phyloP scores from a whole-genome alignment of 352 stramenopile species.

The Phytophthora cactorum region DNA sequence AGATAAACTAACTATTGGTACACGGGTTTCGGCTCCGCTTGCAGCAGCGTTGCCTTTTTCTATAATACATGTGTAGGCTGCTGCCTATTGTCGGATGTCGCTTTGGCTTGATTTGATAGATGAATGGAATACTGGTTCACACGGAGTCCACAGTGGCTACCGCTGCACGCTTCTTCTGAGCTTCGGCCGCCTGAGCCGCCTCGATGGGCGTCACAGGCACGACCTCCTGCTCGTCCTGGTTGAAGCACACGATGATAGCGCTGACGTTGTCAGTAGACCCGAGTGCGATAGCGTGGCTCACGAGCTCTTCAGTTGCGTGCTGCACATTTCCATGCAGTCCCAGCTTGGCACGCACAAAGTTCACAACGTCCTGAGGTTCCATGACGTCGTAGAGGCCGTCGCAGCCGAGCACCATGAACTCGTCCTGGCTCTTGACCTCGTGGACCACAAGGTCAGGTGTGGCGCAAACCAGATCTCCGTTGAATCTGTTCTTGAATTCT shows the following conservation, averaged over 20 bases:
- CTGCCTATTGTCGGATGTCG: slow-evolving; percentile 21
- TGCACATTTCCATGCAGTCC: slow-evolving; percentile 74
- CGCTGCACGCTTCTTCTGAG: slow-evolving; percentile 36
- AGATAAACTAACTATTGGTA: slow-evolving; percentile 46
- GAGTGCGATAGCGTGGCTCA: slow-evolving; percentile 81
- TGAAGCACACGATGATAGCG: slow-evolving; percentile 80
- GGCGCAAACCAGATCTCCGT: slow-evolving; percentile 80
- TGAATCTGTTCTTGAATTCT: slow-evolving; percentile 83
- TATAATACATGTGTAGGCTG: slow-evolving; percentile 46
- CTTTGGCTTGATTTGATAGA: slow-evolving; percentile 17
- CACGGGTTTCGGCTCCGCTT: slow-evolving; percentile 22
- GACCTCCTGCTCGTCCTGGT: slow-evolving; percentile 56
- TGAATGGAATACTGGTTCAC: slow-evolving; percentile 12
- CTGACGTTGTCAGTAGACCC: slow-evolving; percentile 88
- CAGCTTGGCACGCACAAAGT: slow-evolving; percentile 82
- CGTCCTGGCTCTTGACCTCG: slow-evolving; percentile 59
- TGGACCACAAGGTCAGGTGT: slow-evolving; percentile 72
- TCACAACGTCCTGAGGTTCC: slow-evolving; percentile 77
- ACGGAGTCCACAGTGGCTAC: slow-evolving; percentile 16
- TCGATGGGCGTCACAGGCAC: slow-evolving; percentile 44
- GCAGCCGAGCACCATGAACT: slow-evolving; percentile 86
- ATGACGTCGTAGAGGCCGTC: slow-evolving; percentile 90
- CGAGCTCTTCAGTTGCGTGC: slow-evolving; percentile 82
- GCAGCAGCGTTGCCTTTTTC: slow-evolving; percentile 27
- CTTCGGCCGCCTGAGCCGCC: slow-evolving; percentile 34